Evolutionary conservation across 306 rosid species (phyloP).

Genomic region (Casuarina cunninghamiana): DNA sequence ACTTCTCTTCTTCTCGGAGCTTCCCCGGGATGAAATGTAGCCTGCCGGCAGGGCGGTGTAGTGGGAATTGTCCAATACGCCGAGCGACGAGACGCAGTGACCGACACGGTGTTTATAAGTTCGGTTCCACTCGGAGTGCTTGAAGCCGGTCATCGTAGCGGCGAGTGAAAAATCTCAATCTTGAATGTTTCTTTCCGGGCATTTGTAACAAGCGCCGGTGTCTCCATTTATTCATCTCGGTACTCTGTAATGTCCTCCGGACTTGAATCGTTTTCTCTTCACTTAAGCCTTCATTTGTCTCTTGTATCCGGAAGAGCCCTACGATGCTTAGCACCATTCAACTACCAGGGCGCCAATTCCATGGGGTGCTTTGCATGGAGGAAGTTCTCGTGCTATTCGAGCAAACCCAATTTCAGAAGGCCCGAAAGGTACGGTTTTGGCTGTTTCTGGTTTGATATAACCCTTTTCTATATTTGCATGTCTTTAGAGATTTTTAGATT

Average conservation of each 20-base stretch:
- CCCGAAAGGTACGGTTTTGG: neutral
- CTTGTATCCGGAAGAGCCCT: neutral
- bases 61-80: too few relatives aligned
- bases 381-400: conserved; percentile 3
- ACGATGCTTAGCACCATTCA: neutral
- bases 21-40: too few relatives aligned
- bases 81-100: too few relatives aligned
- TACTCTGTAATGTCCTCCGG: neutral
- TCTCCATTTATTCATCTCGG: neutral
- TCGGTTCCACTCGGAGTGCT: neutral
- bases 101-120: neutral
- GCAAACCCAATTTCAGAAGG: neutral
- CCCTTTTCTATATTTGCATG: neutral
- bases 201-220: neutral
- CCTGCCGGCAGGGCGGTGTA: too few relatives aligned
- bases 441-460: neutral
- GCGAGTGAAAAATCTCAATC: neutral
- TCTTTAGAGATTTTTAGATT: neutral
- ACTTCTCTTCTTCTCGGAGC: too few relatives aligned
- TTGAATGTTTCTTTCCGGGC: neutral
- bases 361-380: conserved; percentile 20
- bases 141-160: neutral
- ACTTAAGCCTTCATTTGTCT: conserved; percentile 6
- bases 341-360: neutral
- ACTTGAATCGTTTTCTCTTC: neutral